Evolutionary conservation across 1,139 yeast species (phyloP), one percentile per base, ranked within the genome.

Genomic region (Waltiozyma sp.): DNA sequence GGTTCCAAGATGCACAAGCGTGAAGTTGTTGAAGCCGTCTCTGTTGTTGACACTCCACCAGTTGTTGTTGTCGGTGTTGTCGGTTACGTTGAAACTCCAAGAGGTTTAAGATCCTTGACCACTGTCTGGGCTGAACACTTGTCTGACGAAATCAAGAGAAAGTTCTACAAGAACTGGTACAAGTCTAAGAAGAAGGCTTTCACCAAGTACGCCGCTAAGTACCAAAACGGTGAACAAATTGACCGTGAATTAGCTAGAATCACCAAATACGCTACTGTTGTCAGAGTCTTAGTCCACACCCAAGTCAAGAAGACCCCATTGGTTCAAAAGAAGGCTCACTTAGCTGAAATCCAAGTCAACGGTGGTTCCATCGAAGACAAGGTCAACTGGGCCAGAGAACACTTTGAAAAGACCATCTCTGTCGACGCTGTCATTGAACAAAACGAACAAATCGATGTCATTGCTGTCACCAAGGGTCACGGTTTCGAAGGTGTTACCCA

Each of bases 131-230:
- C 98, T 65, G 98, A 91, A 80, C 98, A 91, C 77, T 82, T 91
- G 70, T 85, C 95, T 64, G 98, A 91, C 70, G 98, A 91, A 75
- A 80, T 91, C 73, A 91, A 84, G 86, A 87, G 98, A 83, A 87
- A 97, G 80, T 91, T 91, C 95, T 91, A 91, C 96, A 91, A 89
- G 87, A 91, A 89, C 96, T 91, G 98, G 98, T 91, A 84, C 95
- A 89, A 88, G 82, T 84, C 96, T 61, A 91, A 91, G 93, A 91
- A 91, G 95, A 89, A 89, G 93, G 98, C 98, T 66, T 91, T 91
- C 93, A 86, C 97, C 86, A 88, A 91, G 78, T 91, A 91, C 88
- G 84, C 97, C 71, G 86, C 93, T 73, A 89, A 91, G 81, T 89
- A 89, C 83, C 79, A 79, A 66, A 87, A 81, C 66, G 88, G 87